Conservation (phyloP, 108 stramenopile species). For the Pelagomonas calceolata region DNA sequence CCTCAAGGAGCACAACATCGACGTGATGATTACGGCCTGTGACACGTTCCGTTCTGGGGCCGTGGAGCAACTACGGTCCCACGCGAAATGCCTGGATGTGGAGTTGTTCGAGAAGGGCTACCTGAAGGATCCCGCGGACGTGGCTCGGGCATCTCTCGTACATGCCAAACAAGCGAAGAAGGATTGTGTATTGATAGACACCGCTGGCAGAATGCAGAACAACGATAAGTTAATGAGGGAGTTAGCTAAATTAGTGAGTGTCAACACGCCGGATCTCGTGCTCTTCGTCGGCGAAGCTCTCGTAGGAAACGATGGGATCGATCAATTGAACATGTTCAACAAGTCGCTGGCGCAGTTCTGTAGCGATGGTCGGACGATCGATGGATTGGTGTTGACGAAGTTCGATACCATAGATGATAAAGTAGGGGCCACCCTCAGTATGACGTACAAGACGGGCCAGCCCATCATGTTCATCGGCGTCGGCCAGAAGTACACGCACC, state of each 20-base stretch:
- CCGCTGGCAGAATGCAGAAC: constrained; percentile 94
- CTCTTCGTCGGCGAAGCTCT: constrained; percentile 92
- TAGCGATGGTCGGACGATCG: constrained; percentile 58
- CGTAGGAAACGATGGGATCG: constrained; percentile 92
- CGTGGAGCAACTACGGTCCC: constrained; percentile 86
- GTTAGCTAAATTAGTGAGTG: constrained; percentile 72
- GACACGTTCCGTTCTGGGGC: constrained; percentile 97
- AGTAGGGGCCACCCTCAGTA: constrained; percentile 87
- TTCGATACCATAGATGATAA: constrained; percentile 97
- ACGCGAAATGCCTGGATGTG: constrained; percentile 73
- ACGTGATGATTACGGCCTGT: constrained; percentile 66
- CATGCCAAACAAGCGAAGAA: constrained; percentile 64
- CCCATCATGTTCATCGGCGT: constrained; percentile 92
- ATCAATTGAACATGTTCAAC: constrained; percentile 87
- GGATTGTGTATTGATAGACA: constrained; percentile 91
- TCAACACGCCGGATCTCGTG: constrained; percentile 77
- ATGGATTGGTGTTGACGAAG: constrained; percentile 91
- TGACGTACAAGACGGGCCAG: constrained; percentile 86
- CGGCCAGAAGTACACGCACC: constrained; percentile 94
- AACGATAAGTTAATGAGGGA: constrained; percentile 91
- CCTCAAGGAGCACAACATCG: constrained; percentile 41
- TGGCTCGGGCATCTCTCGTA: constrained; percentile 72
- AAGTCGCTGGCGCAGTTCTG: constrained; percentile 59
- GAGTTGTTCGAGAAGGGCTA: constrained; percentile 88
- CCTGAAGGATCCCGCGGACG: constrained; percentile 77